phyloP scores from a whole-genome alignment of 73 alveolate species.

The Breviolum minutum region DNA sequence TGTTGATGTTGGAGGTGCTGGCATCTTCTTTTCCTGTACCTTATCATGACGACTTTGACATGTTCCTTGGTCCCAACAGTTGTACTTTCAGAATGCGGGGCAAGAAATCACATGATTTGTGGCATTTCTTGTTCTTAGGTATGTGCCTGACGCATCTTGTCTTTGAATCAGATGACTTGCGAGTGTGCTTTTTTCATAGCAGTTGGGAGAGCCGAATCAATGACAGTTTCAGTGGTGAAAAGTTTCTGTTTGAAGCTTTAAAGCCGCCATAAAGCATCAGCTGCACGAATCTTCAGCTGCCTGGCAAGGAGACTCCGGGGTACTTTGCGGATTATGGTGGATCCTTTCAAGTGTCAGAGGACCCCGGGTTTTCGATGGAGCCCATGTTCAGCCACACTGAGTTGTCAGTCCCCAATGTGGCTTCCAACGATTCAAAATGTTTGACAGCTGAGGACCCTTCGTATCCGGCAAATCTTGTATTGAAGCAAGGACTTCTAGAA shows the following conservation, averaged over 20 bases:
- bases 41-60: slow-evolving; percentile 53
- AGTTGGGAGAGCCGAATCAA: not conserved
- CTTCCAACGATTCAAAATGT: not conserved
- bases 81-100: too few species aligned
- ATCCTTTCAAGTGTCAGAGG: slow-evolving; percentile 70
- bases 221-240: not conserved
- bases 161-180: not conserved
- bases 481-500: slow-evolving; percentile 44
- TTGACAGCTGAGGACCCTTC: slow-evolving; percentile 25
- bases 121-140: not conserved
- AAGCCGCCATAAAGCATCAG: not conserved
- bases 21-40: slow-evolving; percentile 61
- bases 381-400: not conserved
- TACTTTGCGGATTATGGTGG: slow-evolving; percentile 89
- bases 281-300: not conserved
- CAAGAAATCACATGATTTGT: too few species aligned
- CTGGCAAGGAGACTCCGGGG: slow-evolving; percentile 81
- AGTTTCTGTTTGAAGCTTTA: not conserved
- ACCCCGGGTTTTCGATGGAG: not conserved
- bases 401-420: not conserved
- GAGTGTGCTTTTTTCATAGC: not conserved
- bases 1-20: not conserved
- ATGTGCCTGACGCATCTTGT: slow-evolving; percentile 11
- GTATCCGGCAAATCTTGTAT: slow-evolving; percentile 38
- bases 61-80: not conserved